These are phyloP conservation scores for Debaryomyces sp. DNA, from an alignment of 1,139 yeast genomes.

Conservation along the genomic window DNA sequence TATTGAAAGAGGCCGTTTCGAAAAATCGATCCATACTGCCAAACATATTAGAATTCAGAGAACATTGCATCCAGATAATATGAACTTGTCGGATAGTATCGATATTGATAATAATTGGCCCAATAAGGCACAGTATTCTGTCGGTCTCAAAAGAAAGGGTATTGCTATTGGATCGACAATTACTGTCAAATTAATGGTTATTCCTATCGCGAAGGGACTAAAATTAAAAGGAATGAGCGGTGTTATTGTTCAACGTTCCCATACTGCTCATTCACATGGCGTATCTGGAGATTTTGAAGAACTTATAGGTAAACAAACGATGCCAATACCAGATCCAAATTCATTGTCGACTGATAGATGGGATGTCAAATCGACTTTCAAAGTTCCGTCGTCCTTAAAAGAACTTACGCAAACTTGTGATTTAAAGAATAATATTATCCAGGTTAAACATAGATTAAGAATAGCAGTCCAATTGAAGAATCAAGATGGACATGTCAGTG, in stretches of 20 bases:
- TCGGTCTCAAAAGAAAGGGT: slow-evolving; percentile 56
- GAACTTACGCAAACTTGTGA: slow-evolving; percentile 62
- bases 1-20: slow-evolving; percentile 56
- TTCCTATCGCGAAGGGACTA: slow-evolving; percentile 64
- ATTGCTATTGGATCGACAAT: slow-evolving; percentile 62
- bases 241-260: slow-evolving; percentile 56
- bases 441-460: slow-evolving; percentile 63
- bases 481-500: slow-evolving; percentile 66
- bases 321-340: slow-evolving; percentile 28
- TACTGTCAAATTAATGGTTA: slow-evolving; percentile 53
- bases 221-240: slow-evolving; percentile 49
- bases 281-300: slow-evolving; percentile 48
- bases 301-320: slow-evolving; percentile 31
- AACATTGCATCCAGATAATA: slow-evolving; percentile 54
- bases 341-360: slow-evolving; percentile 50
- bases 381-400: slow-evolving; percentile 54
- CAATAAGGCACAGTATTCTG: slow-evolving; percentile 64
- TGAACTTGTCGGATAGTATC: slow-evolving; percentile 55
- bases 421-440: slow-evolving; percentile 48
- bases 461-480: slow-evolving; percentile 58
- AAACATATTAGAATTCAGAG: slow-evolving; percentile 44
- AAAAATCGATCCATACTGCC: slow-evolving; percentile 39
- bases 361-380: slow-evolving; percentile 49
- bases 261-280: slow-evolving; percentile 38
- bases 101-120: slow-evolving; percentile 68